Conservation (phyloP, 345 rosid species). For the Hibiscus mutabilis region DNA sequence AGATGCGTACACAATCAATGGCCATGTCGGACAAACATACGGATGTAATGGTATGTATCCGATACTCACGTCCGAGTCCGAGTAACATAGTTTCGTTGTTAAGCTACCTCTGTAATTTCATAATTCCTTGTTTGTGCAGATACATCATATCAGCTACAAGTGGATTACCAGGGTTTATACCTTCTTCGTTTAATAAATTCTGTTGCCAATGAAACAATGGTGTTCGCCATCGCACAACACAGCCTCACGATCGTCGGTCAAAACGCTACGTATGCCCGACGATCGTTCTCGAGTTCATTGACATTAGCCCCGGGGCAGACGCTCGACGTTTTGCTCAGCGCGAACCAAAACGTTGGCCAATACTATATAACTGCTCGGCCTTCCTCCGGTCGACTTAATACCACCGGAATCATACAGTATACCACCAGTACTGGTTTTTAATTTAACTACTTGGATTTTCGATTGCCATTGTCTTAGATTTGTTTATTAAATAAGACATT, state of each 20-base stretch:
- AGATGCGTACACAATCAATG: conserved; percentile 44
- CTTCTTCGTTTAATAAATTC: background rate
- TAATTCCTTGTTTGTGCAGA: background rate
- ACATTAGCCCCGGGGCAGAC: conserved; percentile 14
- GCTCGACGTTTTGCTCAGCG: conserved; percentile 22
- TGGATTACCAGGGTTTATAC: background rate
- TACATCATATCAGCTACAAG: background rate
- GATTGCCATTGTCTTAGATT: background rate
- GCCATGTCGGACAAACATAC: conserved; percentile 36
- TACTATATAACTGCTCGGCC: conserved; percentile 24
- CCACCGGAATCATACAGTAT: conserved; percentile 1
- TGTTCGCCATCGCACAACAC: background rate
- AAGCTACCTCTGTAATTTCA: background rate
- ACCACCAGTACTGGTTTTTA: background rate
- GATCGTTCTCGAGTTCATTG: conserved; percentile 10
- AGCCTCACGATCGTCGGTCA: background rate
- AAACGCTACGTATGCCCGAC: background rate
- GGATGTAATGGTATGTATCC: conserved; percentile 21
- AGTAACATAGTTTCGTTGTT: background rate
- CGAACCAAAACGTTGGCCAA: conserved; percentile 17
- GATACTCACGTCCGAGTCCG: background rate
- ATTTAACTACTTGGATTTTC: background rate
- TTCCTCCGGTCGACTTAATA: background rate
- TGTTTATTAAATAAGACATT: background rate
- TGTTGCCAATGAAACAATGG: background rate